phyloP scores from a whole-genome alignment of 768 basidiomycete species.

The Rhizopogon rudus region DNA sequence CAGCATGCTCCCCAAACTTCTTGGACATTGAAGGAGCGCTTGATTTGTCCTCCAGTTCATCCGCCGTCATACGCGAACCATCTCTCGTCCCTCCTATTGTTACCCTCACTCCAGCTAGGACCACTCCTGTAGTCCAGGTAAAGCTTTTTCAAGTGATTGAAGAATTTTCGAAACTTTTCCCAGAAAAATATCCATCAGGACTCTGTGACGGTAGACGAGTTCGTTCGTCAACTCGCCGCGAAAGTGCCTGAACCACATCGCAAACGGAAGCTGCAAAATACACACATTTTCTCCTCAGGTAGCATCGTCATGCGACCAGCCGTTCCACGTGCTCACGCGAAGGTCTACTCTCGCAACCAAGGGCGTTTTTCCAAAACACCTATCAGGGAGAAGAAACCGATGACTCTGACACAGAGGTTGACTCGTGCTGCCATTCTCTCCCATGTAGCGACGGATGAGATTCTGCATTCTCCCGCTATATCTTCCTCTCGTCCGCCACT shows the following conservation, averaged over 20 bases:
- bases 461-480: slow-evolving; percentile 8
- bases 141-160: not conserved
- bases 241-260: not conserved
- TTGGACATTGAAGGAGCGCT: not conserved
- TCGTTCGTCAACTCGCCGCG: slow-evolving; percentile 13
- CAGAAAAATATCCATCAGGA: not conserved
- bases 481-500: slow-evolving; percentile 18
- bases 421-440: slow-evolving; percentile 23
- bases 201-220: slow-evolving; percentile 21
- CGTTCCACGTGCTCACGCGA: not conserved
- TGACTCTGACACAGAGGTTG: slow-evolving; percentile 11
- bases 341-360: not conserved
- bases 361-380: not conserved
- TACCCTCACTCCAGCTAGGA: slow-evolving; percentile 3
- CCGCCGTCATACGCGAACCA: not conserved
- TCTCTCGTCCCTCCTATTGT: slow-evolving; percentile 15
- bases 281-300: not conserved
- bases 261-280: not conserved
- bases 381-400: not conserved
- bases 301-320: slow-evolving; percentile 1
- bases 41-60: not conserved
- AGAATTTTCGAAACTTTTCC: not conserved
- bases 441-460: slow-evolving; percentile 14
- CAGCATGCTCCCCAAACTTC: not conserved
- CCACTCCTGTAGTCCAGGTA: not conserved